phyloP scores from a whole-genome alignment of 805 yeast species.

The Scheffersomyces lignosus region DNA sequence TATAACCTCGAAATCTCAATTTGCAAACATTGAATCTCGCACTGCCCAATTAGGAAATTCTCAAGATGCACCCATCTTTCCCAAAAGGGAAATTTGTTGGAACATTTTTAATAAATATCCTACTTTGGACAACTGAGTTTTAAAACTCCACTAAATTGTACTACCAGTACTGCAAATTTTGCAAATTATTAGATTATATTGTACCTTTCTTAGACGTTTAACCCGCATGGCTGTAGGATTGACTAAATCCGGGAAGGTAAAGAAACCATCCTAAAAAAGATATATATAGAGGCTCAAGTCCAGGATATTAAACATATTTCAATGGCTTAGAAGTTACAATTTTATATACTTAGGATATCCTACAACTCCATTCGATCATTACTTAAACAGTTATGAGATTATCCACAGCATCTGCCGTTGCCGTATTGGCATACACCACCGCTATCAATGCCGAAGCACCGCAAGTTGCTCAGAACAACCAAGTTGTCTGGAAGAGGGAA shows the following conservation, averaged over 20 bases:
- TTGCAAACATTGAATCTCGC: too few relatives aligned
- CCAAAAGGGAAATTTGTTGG: conserved; percentile 3
- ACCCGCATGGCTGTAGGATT: not conserved
- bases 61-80: conserved; percentile 1
- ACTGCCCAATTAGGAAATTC: conserved; percentile 7
- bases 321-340: not conserved
- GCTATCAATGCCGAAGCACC: conserved; percentile 38
- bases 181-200: not conserved
- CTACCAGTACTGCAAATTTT: conserved; percentile 1
- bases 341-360: not conserved
- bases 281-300: not conserved
- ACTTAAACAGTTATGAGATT: conserved; percentile 26
- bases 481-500: conserved; percentile 8
- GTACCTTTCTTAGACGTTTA: not conserved
- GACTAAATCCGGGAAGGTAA: not conserved
- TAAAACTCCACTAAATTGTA: too few relatives aligned
- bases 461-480: conserved; percentile 10
- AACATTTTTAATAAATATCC: conserved; percentile 3
- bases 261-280: not conserved
- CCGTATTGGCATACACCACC: conserved; percentile 25
- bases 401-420: conserved; percentile 28
- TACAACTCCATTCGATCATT: not conserved
- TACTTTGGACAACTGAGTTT: too few relatives aligned
- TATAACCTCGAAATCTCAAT: too few relatives aligned
- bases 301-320: too few relatives aligned